phyloP scores from a whole-genome alignment of 257 asterid species.

The Przewalskia tangutica region DNA sequence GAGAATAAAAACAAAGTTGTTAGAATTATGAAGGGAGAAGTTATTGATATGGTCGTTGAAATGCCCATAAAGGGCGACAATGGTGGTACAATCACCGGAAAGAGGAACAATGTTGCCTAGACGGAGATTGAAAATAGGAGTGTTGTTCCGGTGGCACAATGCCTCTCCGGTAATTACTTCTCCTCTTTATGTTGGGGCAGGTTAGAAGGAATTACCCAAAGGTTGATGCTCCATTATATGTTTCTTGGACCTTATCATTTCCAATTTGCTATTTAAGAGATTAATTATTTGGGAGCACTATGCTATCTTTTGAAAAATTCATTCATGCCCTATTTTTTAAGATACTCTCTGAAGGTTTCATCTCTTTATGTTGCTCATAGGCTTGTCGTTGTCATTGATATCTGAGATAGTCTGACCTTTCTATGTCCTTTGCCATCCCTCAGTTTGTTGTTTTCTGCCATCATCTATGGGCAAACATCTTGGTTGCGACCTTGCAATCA shows the following conservation, averaged over 20 bases:
- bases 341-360: neutral
- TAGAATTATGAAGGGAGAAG: neutral
- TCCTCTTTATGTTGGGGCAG: neutral
- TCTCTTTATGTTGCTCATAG: neutral
- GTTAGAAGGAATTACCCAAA: neutral
- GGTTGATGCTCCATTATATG: neutral
- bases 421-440: neutral
- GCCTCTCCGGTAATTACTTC: neutral
- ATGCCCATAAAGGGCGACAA: neutral
- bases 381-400: neutral
- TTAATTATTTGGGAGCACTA: neutral
- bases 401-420: neutral
- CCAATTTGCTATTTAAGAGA: neutral
- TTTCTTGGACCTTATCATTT: neutral
- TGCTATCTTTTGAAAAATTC: neutral
- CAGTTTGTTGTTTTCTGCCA: neutral
- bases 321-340: neutral
- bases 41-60: neutral
- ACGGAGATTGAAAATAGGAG: neutral
- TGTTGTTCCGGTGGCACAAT: neutral
- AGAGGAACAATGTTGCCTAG: neutral
- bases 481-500: neutral
- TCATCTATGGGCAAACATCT: neutral
- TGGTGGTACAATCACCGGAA: neutral
- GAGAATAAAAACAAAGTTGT: neutral